Evolutionary conservation across 1,284 basidiomycete species (phyloP), one percentile per base, ranked within the genome.

Genomic region (Pyrrhoderma noxium): DNA sequence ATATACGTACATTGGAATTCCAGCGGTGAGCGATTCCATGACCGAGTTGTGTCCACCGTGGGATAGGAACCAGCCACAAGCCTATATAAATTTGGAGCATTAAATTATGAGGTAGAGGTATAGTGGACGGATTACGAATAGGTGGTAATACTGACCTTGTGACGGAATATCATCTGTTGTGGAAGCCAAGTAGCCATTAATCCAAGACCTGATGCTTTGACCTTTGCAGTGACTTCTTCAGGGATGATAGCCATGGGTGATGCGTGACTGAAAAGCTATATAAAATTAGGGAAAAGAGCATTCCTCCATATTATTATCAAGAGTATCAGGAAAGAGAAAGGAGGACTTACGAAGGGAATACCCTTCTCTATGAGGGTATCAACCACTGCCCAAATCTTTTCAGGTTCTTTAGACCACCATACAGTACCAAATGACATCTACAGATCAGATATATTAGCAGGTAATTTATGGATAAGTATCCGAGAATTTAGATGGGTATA

Each of bases 1-100:
- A 16, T 18, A 14, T 5, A 44, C 54, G 13, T 36, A 58, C 57
- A 58, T 25, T 16, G 57, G 57, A 35, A 58, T 45, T 4, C 57
- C 57, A 18, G 42, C 38, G 13, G 31, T 41, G 14, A 58, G 49
- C 14, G 57, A 47, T 39, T 58, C 57, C 40, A 56, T 52, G 2
- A 52, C 45, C 21, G 55, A 56, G 49, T 56, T 56, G 34, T 58
- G 54, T 3, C 57, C 57, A 25, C 52, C 54, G 21, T 58, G 55
- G 2, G 56, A 49, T 3, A 58, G 18, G 31, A 58, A 52, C 57
- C 57, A 58, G 3, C 55, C 57, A 42, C 54, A 56, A 7, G 47
- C 57, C 57, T 58, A 18, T 19, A 5, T 21, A 31, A 31, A 5
- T 11, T 31, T 11, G 5, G 5, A 5, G 5, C 27, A 31, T 5